Evolutionary conservation across 345 rosid species (phyloP), one percentile per base, ranked within the genome.

Genomic region (Aethionema arabicum): DNA sequence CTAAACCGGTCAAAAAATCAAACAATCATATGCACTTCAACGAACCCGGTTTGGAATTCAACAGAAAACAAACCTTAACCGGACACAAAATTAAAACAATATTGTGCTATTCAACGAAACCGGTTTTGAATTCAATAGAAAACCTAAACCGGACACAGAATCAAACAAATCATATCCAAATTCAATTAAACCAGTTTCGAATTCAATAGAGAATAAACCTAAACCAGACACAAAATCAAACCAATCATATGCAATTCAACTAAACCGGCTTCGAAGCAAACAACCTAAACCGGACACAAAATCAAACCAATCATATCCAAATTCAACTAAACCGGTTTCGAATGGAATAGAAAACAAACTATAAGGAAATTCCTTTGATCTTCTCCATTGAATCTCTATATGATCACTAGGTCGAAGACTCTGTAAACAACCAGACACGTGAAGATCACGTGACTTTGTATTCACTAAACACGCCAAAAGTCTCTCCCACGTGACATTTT

Each of bases 321-420:
- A 6, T 15, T 14, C 8, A 11, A 36, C 6, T 0, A 50, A 11
- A 52, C 13, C 39, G 3, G 40, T 32, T 56, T 27, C 5, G n/a
- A 6, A 32, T 10, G 0, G 9, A 31, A 16, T 8, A 52, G 27
- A 14, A 50, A 0, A 63, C 40, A 53, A 14, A 91, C 98, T 96
- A 49, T 80, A 92, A 15, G 91, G 88, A 32, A 89, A 89, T 48
- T 92, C 95, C 41, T 77, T 85, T 74, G 78, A 83, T 76, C 85
- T 81, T 82, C 98, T 80, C 98, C 98, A 92, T 3, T 92, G 98
- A 65, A 92, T 85, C 82, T 92, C 98, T 14, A 92, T 74, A 49
- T 85, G 91, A 69, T 87, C 85, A 0, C 85, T 84, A 0, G 93
- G 96, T 55, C 47, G 59, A 13, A 92, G 74, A 8, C 78, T 83